Base-by-base conservation (phyloP, 2,329 filamentous ascomycete genomes). In the Pseudopithomyces maydicus region DNA sequence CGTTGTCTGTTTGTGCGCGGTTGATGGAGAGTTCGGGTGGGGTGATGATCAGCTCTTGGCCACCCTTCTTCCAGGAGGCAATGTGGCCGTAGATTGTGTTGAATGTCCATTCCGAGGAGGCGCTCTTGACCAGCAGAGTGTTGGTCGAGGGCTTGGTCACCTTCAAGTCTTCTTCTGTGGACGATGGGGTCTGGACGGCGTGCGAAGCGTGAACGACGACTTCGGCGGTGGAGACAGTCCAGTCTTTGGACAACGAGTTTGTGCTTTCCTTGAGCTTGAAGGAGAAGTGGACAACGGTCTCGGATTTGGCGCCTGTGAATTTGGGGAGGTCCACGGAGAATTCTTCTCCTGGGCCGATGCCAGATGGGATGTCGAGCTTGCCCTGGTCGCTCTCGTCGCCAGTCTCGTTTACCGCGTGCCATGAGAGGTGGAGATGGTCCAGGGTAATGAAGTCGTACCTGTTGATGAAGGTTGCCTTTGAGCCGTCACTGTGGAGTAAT, bases 1-100 rank as follows among this genome's bases (percentile, higher is more conserved):
- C 88, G 64, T 90, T 90, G 71, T 90, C 85, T 0, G 87, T 90
- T 14, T 82, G 81, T 0, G 87, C 84, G 4, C 87, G 84, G 81
- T 86, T 89, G 73, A 90, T 85, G 6, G 79, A 77, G 1, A 84
- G 79, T 8, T 72, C 68, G 0, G 79, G 73, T 65, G 73, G 64
- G 44, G 64, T 62, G 26, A 66, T 57, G 33, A 75, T 67, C 11
- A 74, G 43, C 29, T 79, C 19, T 19, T 69, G 46, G 72, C 76
- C 52, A 26, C 58, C 51, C 50, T 75, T 61, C 20, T 63, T 59
- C 41, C 67, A 67, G 10, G 70, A 73, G 2, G 83, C 68, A 10
- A 79, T 78, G 42, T 54, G 22, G 14, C 50, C 84, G 57, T 87
- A 82, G 0, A 82, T 79, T 1, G 76, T 80, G 66, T 32, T 82